A percentile compares a stretch with the other conserved stretches of the same genome.
These are phyloP conservation scores for Pachyrhizus erosus DNA, from an alignment of 306 rosid genomes.

Conservation along the genomic window DNA sequence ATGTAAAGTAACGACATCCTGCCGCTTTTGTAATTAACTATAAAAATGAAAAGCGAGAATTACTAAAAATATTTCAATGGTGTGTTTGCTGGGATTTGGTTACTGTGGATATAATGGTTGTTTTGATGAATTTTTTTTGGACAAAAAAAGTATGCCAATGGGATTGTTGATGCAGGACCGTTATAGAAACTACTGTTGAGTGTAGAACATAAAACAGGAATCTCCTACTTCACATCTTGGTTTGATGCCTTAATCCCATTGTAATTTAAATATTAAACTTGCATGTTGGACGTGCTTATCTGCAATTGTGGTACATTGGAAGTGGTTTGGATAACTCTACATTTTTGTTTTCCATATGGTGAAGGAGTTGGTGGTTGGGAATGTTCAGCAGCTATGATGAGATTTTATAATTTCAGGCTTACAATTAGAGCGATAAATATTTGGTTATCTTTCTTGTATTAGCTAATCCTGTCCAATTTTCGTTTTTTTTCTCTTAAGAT, in stretches of 20 bases:
- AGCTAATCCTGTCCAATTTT: constrained; percentile 2
- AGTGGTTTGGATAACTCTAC: neutral
- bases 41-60: neutral
- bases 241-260: constrained; percentile 3
- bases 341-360: neutral
- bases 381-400: constrained; percentile 26
- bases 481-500: constrained; percentile 25
- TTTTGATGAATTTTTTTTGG: neutral
- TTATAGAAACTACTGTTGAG: neutral
- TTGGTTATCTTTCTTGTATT: constrained; percentile 3
- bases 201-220: neutral
- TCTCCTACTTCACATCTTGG: neutral
- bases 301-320: constrained; percentile 19
- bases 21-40: neutral
- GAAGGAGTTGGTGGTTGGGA: constrained; percentile 33
- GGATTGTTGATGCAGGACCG: constrained; percentile 2
- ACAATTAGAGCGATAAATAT: constrained; percentile 19
- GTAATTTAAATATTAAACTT: neutral
- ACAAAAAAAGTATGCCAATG: neutral
- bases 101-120: neutral
- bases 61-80: too few relatives aligned
- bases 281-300: neutral
- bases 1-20: neutral
- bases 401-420: constrained; percentile 16
- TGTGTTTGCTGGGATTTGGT: too few relatives aligned